Evolutionary conservation across 805 yeast genomes (phyloP), one percentile per base, ranked within the genome.

Genomic region (Komagataella phaffii): DNA sequence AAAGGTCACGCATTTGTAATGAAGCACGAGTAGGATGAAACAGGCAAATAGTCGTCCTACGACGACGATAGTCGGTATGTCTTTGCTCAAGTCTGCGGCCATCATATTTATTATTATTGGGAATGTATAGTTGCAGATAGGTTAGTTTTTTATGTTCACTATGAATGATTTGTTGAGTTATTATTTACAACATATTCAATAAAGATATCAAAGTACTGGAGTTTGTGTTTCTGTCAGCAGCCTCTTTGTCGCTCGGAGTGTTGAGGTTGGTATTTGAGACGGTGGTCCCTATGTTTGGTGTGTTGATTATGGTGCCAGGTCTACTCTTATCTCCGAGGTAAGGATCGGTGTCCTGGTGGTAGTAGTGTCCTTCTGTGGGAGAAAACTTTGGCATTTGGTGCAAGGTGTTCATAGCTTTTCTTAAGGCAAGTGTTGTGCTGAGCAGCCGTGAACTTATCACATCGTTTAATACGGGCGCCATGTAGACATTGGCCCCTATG

Each of bases 401-500:
- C 4, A 83, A 65, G 23, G 64, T 64, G 14, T 68, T 63, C 46
- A 82, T 59, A 0, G 84, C 77, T 36, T 74, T 69, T 21, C 73
- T 66, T 46, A 83, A 59, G 53, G 66, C 62, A 49, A 63, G 60
- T 6, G 69, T 66, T 2, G 81, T 70, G 46, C 83, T 73, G 56
- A 82, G 66, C 40, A 88, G 65, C 54, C 97, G 69, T 43, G 90
- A 81, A 17, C 86, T 77, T 6, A 91, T 70, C 2, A 90, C 76
- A 44, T 85, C 81, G 60, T 81, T 80, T 0, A 87, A 74, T 17
- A 79, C 70, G 0, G 97, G 97, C 0, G 96, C 84, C 80, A 87
- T 91, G 66, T 89, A 93, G 1, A 93, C 84, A 61, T 88, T 89
- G 17, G 96, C 95, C 3, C 96, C 96, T 45, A 89, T 80, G 48